These are phyloP conservation scores for Linum trigynum DNA, from an alignment of 345 rosid genomes.

Conservation along the genomic window DNA sequence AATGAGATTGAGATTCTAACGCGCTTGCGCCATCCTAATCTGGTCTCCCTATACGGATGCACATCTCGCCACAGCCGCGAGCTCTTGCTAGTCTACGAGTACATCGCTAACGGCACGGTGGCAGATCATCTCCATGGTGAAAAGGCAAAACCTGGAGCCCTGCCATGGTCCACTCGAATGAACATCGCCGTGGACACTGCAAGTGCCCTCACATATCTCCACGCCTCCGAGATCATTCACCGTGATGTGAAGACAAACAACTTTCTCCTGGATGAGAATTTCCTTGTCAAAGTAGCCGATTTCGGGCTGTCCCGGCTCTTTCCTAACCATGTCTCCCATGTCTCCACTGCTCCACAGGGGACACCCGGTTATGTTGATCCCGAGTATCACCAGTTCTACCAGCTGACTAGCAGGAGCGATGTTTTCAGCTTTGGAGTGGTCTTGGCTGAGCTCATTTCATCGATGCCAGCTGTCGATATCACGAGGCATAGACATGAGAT, in stretches of 20 bases:
- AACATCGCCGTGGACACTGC: constrained; percentile 1
- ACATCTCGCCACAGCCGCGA: constrained; percentile 4
- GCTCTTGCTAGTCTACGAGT: constrained; percentile 1
- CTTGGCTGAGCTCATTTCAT: not conserved
- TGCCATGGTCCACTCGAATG: not conserved
- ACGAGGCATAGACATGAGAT: constrained; percentile 2
- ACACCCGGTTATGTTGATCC: constrained; percentile 1
- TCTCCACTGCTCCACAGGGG: constrained; percentile 1
- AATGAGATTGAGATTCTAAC: not conserved
- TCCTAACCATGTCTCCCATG: not conserved
- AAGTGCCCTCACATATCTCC: not conserved
- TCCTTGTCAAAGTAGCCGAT: not conserved
- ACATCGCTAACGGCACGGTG: not conserved
- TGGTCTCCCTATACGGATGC: constrained; percentile 1
- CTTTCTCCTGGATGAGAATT: not conserved
- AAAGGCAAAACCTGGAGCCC: not conserved
- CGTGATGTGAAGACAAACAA: not conserved
- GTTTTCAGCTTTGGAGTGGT: constrained; percentile 3
- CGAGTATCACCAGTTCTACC: constrained; percentile 3
- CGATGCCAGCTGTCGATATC: constrained; percentile 1
- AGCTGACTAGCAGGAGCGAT: not conserved
- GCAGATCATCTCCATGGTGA: constrained; percentile 2
- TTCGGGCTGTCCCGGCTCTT: constrained; percentile 1
- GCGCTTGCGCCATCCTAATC: constrained; percentile 1
- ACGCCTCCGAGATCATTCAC: not conserved